These are phyloP conservation scores for Neoscytalidium dimidiatum DNA, from an alignment of 2,329 filamentous ascomycete genomes.

Conservation along the genomic window DNA sequence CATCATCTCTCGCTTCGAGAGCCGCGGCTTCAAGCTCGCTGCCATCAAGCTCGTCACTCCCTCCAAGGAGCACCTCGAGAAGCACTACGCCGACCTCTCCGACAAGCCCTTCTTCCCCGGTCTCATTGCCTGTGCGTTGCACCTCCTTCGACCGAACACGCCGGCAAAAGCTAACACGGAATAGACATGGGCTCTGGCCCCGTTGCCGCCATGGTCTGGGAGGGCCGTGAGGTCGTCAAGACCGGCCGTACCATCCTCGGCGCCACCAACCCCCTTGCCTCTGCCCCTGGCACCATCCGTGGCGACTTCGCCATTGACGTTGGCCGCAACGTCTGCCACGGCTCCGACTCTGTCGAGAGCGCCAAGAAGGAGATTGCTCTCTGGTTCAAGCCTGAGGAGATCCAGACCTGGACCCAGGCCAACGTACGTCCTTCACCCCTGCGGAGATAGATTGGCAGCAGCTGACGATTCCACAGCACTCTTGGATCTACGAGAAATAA, in stretches of 20 bases:
- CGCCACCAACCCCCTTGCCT: constrained; percentile 97
- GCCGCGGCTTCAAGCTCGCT: constrained; percentile 96
- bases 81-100: constrained; percentile 92
- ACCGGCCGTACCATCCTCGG: constrained; percentile 95
- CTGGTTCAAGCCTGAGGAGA: constrained; percentile 92
- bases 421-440: not conserved
- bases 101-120: constrained; percentile 96
- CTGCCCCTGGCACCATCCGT: constrained; percentile 96
- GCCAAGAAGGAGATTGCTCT: constrained; percentile 99
- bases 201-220: constrained; percentile 99
- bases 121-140: constrained; percentile 76
- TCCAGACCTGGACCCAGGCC: constrained; percentile 68
- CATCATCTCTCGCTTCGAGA: constrained; percentile 98
- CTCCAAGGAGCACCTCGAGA: constrained; percentile 92
- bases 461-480: not conserved
- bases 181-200: constrained; percentile 95
- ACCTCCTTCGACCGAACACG: constrained; percentile 17
- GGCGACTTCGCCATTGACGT: constrained; percentile 81
- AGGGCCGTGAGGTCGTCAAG: constrained; percentile 98
- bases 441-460: not conserved
- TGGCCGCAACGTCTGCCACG: constrained; percentile 99
- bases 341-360: constrained; percentile 97
- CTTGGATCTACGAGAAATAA: constrained; percentile 18
- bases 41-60: constrained; percentile 95
- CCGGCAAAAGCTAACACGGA: not conserved